Base-by-base conservation (phyloP, 2,329 filamentous ascomycete genomes). In the Ophiognomonia clavigignenti-juglandacearum region DNA sequence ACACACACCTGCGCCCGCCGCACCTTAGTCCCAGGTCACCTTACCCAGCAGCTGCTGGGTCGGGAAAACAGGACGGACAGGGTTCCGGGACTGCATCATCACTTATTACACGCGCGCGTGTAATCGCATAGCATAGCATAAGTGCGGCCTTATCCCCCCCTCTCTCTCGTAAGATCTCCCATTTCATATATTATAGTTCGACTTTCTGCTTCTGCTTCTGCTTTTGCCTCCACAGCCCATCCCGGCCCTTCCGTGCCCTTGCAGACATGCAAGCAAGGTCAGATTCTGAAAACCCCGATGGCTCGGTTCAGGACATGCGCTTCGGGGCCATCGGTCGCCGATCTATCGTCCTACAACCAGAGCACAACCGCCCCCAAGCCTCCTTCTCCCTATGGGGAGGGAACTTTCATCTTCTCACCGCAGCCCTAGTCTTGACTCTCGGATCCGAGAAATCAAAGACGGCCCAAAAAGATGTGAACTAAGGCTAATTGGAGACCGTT, bases 381-480 rank as follows among this genome's bases (percentile, higher is more conserved):
- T 14, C 16, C 18, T 39, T 32, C 13, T 31, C 29, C 13, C 23
- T n/a, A 39, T 34, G 10, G 20, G 18, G 19, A 26, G 13, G 27
- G 16, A n/a, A n/a, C 18, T 26, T 18, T 39, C 51, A 48, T 20
- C 23, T 19, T 31, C 20, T 40, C 39, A 39, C 27, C 34, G 18
- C 26, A 43, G 31, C 45, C 26, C 35, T 45, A 38, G 22, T 24
- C 43, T 34, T 43, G 31, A 19, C 43, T 27, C 27, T 55, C 53
- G 53, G 52, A 52, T 43, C 52, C 52, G 47, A 51, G 43, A 6
- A 43, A 22, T 26, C 38, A n/a, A n/a, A n/a, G n/a, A n/a, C n/a
- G n/a, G n/a, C n/a, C n/a, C n/a, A n/a, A n/a, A n/a, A n/a, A n/a
- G n/a, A n/a, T n/a, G n/a, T n/a, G 43, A 31, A 27, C n/a, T 32